Conservation (phyloP, 345 rosid species). For the Eucalyptus erythrocorys region DNA sequence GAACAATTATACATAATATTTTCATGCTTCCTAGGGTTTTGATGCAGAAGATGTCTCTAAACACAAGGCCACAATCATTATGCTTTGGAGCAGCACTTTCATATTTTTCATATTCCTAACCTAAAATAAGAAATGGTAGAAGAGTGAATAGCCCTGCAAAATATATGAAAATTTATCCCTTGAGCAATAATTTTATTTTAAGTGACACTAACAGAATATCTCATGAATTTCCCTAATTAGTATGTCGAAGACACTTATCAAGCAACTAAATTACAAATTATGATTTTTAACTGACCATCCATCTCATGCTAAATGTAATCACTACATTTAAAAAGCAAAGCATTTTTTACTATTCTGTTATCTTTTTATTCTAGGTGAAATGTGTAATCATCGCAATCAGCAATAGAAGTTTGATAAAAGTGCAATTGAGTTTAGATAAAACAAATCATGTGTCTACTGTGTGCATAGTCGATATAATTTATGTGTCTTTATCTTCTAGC, state of each 20-base stretch:
- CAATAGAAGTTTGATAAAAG: background rate
- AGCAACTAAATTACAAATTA: background rate
- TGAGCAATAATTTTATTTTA: background rate
- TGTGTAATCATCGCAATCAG: background rate
- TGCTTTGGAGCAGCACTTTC: background rate
- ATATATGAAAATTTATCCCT: background rate
- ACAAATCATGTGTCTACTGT: background rate
- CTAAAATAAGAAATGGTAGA: background rate
- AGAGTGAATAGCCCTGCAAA: background rate
- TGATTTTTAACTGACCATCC: background rate
- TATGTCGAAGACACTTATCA: background rate
- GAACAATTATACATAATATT: background rate
- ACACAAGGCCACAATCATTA: background rate
- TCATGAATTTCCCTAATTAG: background rate
- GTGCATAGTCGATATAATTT: background rate
- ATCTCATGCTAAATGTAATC: background rate
- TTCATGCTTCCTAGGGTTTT: background rate
- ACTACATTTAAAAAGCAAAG: background rate
- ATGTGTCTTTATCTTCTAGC: background rate
- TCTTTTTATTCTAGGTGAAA: background rate
- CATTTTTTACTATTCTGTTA: background rate
- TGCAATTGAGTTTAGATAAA: background rate
- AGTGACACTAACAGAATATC: background rate
- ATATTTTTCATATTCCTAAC: background rate
- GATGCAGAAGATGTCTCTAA: background rate